Percentiles rank a stretch among this genome's conserved stretches.
These are phyloP conservation scores for Saccharomyces hybrid DNA, from an alignment of 1,139 yeast genomes.

Conservation along the genomic window DNA sequence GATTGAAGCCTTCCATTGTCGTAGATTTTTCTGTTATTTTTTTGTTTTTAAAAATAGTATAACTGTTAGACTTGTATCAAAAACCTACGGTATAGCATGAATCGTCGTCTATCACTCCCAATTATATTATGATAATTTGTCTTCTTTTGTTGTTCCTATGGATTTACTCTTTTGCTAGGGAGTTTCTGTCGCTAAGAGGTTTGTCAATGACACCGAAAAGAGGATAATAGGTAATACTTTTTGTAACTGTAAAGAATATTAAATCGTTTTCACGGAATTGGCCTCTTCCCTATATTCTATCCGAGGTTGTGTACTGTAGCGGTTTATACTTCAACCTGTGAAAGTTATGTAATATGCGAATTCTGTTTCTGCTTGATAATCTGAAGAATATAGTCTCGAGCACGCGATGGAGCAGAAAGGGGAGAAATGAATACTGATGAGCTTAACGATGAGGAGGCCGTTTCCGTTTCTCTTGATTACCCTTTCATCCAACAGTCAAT, in stretches of 20 bases:
- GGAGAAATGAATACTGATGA: not conserved
- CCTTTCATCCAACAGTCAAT: not conserved
- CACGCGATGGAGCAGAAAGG: not conserved
- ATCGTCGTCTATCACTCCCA: not conserved
- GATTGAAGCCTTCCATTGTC: not conserved
- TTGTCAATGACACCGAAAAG: not conserved
- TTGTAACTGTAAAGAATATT: not conserved
- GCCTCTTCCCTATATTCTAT: not conserved
- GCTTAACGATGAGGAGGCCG: not conserved
- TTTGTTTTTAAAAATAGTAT: not conserved
- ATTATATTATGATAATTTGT: not conserved
- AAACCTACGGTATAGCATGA: not conserved
- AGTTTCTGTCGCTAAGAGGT: not conserved
- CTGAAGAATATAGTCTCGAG: not conserved
- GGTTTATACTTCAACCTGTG: not conserved
- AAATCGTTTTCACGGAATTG: not conserved
- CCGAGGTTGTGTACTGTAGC: not conserved
- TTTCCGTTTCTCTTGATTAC: not conserved
- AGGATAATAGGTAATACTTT: not conserved
- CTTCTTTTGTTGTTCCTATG: not conserved
- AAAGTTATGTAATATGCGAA: not conserved
- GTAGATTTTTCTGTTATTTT: not conserved
- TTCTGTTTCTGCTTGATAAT: not conserved
- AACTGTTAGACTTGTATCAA: not conserved
- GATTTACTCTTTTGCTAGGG: not conserved